Conservation (phyloP, 495 filamentous ascomycete genomes). For the Opeltia flavorubescens region DNA sequence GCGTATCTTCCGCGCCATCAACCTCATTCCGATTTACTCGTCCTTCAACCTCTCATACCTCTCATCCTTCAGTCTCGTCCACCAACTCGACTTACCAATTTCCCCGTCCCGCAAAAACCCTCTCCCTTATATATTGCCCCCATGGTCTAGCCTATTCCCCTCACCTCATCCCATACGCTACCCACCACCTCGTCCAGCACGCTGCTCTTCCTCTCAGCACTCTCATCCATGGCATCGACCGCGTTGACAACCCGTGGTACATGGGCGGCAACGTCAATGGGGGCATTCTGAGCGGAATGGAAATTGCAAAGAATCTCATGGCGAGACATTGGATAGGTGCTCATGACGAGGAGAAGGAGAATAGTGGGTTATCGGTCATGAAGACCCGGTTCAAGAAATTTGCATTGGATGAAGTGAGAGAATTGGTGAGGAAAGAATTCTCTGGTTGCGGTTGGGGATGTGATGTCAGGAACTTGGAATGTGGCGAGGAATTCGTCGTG, state of each 20-base stretch:
- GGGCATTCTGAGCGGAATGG: constrained; percentile 41
- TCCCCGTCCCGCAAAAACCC: constrained; percentile 16
- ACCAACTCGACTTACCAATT: not conserved
- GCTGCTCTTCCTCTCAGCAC: constrained; percentile 47
- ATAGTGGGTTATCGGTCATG: constrained; percentile 35
- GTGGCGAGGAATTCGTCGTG: constrained; percentile 12
- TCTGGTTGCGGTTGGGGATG: constrained; percentile 1
- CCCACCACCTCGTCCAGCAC: constrained; percentile 37
- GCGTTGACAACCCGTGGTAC: constrained; percentile 46
- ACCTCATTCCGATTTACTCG: constrained; percentile 12
- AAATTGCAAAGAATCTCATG: constrained; percentile 38
- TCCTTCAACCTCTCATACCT: constrained; percentile 13
- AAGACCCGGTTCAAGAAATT: constrained; percentile 48
- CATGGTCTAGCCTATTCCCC: constrained; percentile 36
- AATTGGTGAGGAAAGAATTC: constrained; percentile 17
- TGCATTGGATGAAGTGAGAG: constrained; percentile 59
- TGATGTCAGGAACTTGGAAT: constrained; percentile 4
- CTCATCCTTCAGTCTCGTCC: constrained; percentile 18
- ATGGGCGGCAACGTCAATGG: constrained; percentile 47
- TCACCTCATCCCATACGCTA: constrained; percentile 37
- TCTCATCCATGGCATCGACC: constrained; percentile 51
- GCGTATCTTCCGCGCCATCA: constrained; percentile 1
- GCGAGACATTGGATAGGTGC: constrained; percentile 49
- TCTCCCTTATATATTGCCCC: constrained; percentile 47
- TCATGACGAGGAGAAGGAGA: constrained; percentile 51